Percentiles rank a stretch among this genome's conserved stretches.
Evolutionary conservation across 371 early-diverging fungal species (phyloP).

Genomic region (Blakeslea trispora): DNA sequence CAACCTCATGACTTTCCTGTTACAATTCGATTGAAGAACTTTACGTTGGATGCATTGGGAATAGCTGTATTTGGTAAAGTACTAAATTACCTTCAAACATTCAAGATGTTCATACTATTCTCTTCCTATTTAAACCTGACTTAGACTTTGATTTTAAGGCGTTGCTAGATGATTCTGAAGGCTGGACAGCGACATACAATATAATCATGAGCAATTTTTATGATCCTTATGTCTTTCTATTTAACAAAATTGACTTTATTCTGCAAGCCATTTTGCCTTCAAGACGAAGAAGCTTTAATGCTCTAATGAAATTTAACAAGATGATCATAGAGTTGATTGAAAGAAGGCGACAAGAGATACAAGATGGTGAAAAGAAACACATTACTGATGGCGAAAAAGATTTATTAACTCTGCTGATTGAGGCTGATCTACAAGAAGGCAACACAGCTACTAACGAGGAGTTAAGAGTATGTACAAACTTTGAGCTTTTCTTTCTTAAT

Average conservation of each 20-base stretch:
- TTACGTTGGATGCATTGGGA: constrained; percentile 43
- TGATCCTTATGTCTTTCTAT: constrained; percentile 13
- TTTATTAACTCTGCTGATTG: constrained; percentile 39
- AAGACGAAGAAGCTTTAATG: constrained; percentile 6
- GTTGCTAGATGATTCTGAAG: constrained; percentile 28
- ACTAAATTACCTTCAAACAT: no score
- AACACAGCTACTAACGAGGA: constrained; percentile 20
- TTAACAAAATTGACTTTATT: constrained; percentile 15
- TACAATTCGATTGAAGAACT: constrained; percentile 16
- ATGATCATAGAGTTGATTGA: constrained; percentile 14
- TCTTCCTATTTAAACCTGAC: no score
- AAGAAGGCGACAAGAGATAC: constrained; percentile 16
- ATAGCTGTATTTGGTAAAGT: constrained; percentile 37
- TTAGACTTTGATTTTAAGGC: constrained; percentile 35
- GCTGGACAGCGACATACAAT: constrained; percentile 33
- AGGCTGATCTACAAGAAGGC: constrained; percentile 30
- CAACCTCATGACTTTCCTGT: constrained; percentile 10
- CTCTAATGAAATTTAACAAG: constrained; percentile 6
- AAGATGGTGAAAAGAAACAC: background rate
- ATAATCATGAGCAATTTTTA: constrained; percentile 15
- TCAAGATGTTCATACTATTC: no score
- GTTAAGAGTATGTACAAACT: background rate
- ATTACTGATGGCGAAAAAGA: constrained; percentile 47
- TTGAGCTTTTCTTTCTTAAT: background rate
- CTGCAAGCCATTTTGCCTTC: constrained; percentile 7